Base-by-base conservation (phyloP, 805 yeast genomes). In the Saturnispora gosingensis region DNA sequence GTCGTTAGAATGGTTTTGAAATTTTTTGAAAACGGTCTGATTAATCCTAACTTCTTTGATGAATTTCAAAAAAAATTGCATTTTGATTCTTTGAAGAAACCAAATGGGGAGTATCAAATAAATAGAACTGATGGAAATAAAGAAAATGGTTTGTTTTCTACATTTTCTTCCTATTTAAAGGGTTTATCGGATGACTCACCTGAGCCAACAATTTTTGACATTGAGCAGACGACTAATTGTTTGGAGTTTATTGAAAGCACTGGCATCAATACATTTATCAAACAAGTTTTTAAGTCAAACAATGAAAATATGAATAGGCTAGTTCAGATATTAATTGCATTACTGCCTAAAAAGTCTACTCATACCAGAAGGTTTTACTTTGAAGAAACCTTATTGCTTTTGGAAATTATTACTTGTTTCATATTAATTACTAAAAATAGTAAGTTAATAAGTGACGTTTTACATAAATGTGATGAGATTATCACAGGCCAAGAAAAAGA, bases 201-300 rank as follows among this genome's bases (percentile, higher is more conserved):
- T 0, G 98, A 91, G 65, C 99, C 99, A 11, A 79, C 95, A 2
- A 95, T 87, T 52, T 96, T 88, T 61, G 97, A 91, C 59, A 83
- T 93, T 47, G 96, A 89, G 56, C 78, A 87, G 5, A 87, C 98
- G 0, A 66, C 85, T 13, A 82, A 88, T 5, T 85, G 97, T 0
- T 69, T 84, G 43, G 96, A 90, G 58, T 91, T 97, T 63, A 74
- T 91, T 48, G 78, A 78, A 49, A 80, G 91, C 0, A 81, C 93
- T 55, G 77, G 78, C 47, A 69, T 89, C 5, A 66, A 75, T 4
- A 71, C 72, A 1, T 69, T 88, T 1, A 75, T 88, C 54, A 76
- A 74, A 46, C 73, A 73, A 20, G 72, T 82, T 9, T 70, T 77
- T 46, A 67, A 62, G 46, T 44, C 51, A 4, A 64, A 62, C 60